Evolutionary conservation across 148 eudicot species (phyloP), one percentile per base, ranked within the genome.

Genomic region (Chenopodium album): DNA sequence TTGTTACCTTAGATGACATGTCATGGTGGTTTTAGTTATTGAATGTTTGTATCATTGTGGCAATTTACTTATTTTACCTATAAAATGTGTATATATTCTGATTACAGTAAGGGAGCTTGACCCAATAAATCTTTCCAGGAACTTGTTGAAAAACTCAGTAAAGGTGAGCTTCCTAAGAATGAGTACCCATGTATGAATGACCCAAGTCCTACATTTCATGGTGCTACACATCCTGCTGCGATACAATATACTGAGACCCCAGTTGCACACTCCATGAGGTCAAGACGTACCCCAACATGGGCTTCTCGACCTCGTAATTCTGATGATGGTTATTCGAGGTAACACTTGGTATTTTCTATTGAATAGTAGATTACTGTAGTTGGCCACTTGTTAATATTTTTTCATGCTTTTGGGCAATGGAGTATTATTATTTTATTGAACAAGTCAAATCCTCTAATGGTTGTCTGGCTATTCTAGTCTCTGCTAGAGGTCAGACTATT

Each of bases 311-410:
- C 98, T 88, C 90, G 95, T 81, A 85, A 73, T 76, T 95, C 99
- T 82, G 99, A 95, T 84, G 99, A 95, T 88, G 99, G 99, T 56
- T 94, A 95, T 85, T 91, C 98, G 32, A 95, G 99, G 99, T 95
- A 88, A 63, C 32, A 32, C 29, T 23, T 54, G 28, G 19, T 31
- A 26, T 19, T 63, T 62, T 78, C 75, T 23, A 56, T 56, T 56
- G 65, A 62, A 1, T 62, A 22, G 26, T 62, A 62, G 20, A 22
- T 62, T 4, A 20, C 13, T 62, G 65, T 23, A 62, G 26, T 62
- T 20, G 22, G 28, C 62, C 13, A 22, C 65, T 56, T 56, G 4
- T 56, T 19, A 56, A 3, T 34, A 34, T 56, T 14, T 56, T 19
- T 19, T 14, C 4, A 4, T 56, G 62, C 62, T 19, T 56, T 17